phyloP scores from a whole-genome alignment of 2,329 filamentous ascomycete genomes.

The Colletotrichum plurivorum region DNA sequence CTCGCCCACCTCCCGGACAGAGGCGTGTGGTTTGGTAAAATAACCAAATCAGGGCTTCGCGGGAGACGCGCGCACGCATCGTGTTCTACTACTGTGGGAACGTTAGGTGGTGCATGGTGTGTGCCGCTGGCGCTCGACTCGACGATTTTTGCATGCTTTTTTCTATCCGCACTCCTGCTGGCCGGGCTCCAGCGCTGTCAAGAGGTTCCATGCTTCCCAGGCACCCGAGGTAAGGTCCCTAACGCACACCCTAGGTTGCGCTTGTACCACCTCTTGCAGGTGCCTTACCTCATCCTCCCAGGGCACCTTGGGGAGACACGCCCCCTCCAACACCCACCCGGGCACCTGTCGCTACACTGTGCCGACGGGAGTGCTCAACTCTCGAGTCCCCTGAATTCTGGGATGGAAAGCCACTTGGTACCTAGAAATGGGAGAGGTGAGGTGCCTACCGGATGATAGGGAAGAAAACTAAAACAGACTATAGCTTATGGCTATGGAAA shows the following conservation, averaged over 20 bases:
- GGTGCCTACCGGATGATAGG: no score
- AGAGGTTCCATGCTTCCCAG: background rate
- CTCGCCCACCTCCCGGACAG: conserved; percentile 25
- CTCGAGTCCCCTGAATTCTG: conserved; percentile 18
- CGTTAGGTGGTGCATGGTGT: background rate
- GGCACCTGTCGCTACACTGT: background rate
- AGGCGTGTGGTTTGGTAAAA: conserved; percentile 21
- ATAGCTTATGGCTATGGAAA: no score
- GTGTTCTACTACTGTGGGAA: background rate
- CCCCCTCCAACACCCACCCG: conserved; percentile 32
- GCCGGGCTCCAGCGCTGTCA: conserved; percentile 7
- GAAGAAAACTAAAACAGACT: no score
- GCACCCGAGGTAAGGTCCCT: background rate
- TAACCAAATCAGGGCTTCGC: conserved; percentile 11
- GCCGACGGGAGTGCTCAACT: conserved; percentile 13
- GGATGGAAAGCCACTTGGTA: background rate
- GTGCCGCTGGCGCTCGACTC: background rate
- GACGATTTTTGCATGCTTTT: conserved; percentile 14
- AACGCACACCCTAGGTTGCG: conserved; percentile 5
- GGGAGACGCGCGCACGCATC: background rate
- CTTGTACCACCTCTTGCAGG: conserved; percentile 34
- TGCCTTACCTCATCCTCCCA: conserved; percentile 10
- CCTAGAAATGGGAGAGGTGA: background rate
- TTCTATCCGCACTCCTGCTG: conserved; percentile 33
- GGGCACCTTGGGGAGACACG: conserved; percentile 17